Percentiles rank a stretch among this genome's conserved stretches.
Evolutionary conservation across 2,329 filamentous ascomycete genomes (phyloP).

Genomic region (Colletotrichum spaethianum): DNA sequence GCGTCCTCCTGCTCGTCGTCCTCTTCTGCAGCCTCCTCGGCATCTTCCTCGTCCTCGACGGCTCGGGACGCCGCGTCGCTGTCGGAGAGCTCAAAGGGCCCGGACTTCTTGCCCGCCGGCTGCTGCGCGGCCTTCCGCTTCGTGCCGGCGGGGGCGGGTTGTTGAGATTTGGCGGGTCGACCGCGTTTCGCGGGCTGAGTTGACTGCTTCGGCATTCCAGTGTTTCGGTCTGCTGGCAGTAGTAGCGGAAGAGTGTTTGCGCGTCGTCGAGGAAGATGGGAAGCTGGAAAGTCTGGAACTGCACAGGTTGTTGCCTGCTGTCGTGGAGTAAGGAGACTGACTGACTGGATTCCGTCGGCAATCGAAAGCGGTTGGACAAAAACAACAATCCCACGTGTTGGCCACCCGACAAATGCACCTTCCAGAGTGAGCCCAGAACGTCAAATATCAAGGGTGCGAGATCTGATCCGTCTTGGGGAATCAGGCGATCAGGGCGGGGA

Average conservation of each 20-base stretch:
- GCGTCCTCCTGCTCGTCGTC: conserved; percentile 48
- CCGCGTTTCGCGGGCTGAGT: conserved; percentile 53
- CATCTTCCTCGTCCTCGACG: conserved; percentile 46
- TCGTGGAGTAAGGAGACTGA: too few species aligned
- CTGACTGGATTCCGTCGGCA: not conserved
- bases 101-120: conserved; percentile 32
- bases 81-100: conserved; percentile 55
- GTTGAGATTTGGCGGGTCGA: conserved; percentile 47
- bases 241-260: not conserved
- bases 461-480: conserved; percentile 36
- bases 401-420: conserved; percentile 3
- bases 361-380: not conserved
- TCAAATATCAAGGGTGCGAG: conserved; percentile 30
- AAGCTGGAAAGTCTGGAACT: not conserved
- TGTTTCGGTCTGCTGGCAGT: not conserved
- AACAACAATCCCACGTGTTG: not conserved
- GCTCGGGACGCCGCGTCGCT: conserved; percentile 42
- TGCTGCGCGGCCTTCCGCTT: conserved; percentile 46
- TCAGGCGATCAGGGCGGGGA: conserved; percentile 39
- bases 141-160: conserved; percentile 11
- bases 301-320: not conserved
- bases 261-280: not conserved
- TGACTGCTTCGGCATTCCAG: conserved; percentile 61
- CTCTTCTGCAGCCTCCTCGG: conserved; percentile 40
- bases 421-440: not conserved